Base-by-base conservation (phyloP, 2,329 filamentous ascomycete species). In the Epichloe uncinata region DNA sequence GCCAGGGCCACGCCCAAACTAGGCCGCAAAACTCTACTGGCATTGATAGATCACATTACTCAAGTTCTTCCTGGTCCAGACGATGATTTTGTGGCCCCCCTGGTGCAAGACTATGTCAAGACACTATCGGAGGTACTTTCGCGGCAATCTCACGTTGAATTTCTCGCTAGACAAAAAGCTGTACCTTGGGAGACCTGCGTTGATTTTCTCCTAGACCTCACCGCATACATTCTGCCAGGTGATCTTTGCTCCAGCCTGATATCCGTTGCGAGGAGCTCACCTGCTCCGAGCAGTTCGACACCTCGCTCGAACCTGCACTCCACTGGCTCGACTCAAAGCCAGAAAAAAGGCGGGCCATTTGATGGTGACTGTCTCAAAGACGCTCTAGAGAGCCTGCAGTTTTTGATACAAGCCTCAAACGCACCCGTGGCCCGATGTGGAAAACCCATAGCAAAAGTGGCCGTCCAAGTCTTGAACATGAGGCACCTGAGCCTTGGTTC, bases 81-180 rank as follows among this genome's bases (percentile, higher is more conserved):
- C 49, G 80, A 80, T 13, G 74, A 72, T 2, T 78, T 84, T 49
- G 81, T 87, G 55, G 74, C 81, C 51, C 82, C 85, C 85, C 12
- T 98, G 5, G 69, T 82, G 22, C 74, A 81, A 45, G 81, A 93
- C 60, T 95, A 96, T 62, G 75, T 87, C 56, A 95, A 87, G 68
- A 78, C 82, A 18, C 69, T 98, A 56, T 72, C 77, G 4, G 73
- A 77, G 30, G 67, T 96, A 3, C 74, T 97, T 16, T 78, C 81
- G 41, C 79, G 85, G 58, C 79, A 81, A 43, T 77, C 87, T 16
- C 88, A 94, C 63, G 81, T 85, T 30, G 94, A 97, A 65, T 82
- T 89, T 58, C 72, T 97, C 12, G 76, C 80, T 11, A 67, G 72
- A 22, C 65, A 70, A 15, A 64, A 69, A 3, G 71, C 70, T 18